Evolutionary conservation across 23 red algal species (phyloP).

Genomic region (Chondrus crispus): DNA sequence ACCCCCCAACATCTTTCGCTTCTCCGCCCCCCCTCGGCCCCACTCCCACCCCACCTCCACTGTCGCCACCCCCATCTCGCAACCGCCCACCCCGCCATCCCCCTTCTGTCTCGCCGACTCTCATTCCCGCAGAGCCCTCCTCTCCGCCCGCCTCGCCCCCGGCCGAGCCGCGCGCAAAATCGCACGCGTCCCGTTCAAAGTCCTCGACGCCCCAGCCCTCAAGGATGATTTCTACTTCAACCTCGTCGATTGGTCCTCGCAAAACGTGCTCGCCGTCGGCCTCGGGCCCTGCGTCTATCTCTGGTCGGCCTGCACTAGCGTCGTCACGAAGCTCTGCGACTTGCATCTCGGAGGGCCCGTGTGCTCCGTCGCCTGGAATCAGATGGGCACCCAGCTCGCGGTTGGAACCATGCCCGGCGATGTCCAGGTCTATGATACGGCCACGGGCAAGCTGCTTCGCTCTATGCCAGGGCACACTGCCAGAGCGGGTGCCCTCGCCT

Average conservation of each 20-base stretch:
- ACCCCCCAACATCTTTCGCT: background rate
- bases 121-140: background rate
- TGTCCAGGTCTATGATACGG: conserved; percentile 83
- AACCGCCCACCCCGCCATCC: background rate
- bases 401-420: conserved; percentile 72
- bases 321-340: conserved; percentile 89
- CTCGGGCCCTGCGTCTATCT: conserved; percentile 87
- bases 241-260: conserved; percentile 87
- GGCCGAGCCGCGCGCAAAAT: conserved; percentile 57
- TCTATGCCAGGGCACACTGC: conserved; percentile 73
- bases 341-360: conserved; percentile 54
- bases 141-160: background rate
- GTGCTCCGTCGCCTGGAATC: conserved; percentile 81
- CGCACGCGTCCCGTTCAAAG: conserved; percentile 73
- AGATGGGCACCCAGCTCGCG: conserved; percentile 67
- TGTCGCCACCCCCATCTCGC: background rate
- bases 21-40: background rate
- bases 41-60: background rate
- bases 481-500: conserved; percentile 78
- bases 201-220: conserved; percentile 79
- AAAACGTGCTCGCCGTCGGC: conserved; percentile 87
- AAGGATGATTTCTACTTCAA: conserved; percentile 97
- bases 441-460: conserved; percentile 26
- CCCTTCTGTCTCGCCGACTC: conserved; percentile 6
- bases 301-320: conserved; percentile 78